Percentiles rank a stretch among this genome's conserved stretches.
Evolutionary conservation across 345 rosid species (phyloP).

Genomic region (Euphorbia pulcherrima): DNA sequence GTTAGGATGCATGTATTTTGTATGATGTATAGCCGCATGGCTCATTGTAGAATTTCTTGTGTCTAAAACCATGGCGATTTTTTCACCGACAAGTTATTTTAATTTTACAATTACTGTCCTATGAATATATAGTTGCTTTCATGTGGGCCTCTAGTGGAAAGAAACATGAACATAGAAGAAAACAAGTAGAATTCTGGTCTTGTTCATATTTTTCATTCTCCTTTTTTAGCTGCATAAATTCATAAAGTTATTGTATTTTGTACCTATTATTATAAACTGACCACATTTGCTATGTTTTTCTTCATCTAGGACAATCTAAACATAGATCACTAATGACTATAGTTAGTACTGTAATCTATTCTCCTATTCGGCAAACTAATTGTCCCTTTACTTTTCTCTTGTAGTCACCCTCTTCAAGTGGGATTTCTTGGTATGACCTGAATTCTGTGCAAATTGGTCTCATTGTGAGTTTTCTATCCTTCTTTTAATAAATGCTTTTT

Average conservation of each 20-base stretch:
- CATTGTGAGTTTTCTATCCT: slow-evolving; percentile 59
- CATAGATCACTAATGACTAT: background rate
- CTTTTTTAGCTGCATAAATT: background rate
- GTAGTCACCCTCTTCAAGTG: slow-evolving; percentile 78
- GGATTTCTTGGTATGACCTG: slow-evolving; percentile 77
- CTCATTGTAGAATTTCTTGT: background rate
- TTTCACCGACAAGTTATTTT: background rate
- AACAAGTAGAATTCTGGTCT: background rate
- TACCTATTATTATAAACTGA: background rate
- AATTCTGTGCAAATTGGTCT: slow-evolving; percentile 78
- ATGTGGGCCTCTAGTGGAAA: background rate
- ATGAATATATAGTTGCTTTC: background rate
- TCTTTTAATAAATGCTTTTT: slow-evolving; percentile 7
- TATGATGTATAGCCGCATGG: background rate
- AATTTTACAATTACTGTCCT: background rate
- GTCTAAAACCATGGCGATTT: background rate
- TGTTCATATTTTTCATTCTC: background rate
- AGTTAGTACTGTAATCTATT: background rate
- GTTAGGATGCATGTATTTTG: background rate
- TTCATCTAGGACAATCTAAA: too few species aligned
- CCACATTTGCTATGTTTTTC: background rate
- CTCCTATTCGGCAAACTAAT: background rate
- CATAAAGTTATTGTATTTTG: background rate
- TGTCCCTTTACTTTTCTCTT: slow-evolving; percentile 19
- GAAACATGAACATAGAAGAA: background rate